A percentile compares a stretch with the other conserved stretches of the same genome.
These are phyloP conservation scores for Rhododendron vialii DNA, from an alignment of 148 eudicot species.

Conservation along the genomic window DNA sequence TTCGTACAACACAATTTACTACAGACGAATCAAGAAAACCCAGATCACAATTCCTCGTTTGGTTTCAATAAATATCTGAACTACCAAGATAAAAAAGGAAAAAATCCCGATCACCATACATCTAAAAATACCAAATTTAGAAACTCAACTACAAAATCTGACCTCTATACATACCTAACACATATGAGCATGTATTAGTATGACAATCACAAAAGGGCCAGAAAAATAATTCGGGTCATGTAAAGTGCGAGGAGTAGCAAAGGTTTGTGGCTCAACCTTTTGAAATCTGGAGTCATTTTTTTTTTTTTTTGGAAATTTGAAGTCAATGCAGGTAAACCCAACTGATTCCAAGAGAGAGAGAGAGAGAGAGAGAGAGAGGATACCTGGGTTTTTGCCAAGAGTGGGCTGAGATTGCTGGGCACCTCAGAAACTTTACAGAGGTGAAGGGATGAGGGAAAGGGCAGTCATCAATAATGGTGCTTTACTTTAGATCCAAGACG, in stretches of 20 bases:
- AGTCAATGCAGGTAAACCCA: neutral
- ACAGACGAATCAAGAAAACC: neutral
- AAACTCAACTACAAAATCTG: neutral
- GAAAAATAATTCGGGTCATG: neutral
- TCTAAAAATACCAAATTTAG: neutral
- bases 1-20: neutral
- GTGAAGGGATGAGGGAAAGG: neutral
- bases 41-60: neutral
- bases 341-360: neutral
- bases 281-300: neutral
- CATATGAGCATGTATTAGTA: neutral
- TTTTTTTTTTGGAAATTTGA: neutral
- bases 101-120: neutral
- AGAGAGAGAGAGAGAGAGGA: neutral
- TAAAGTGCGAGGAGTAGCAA: neutral
- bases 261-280: too few relatives aligned
- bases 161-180: neutral
- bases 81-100: neutral
- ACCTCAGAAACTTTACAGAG: neutral
- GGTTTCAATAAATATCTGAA: neutral
- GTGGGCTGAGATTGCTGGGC: neutral
- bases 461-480: neutral
- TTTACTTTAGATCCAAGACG: conserved; percentile 18
- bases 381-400: conserved; percentile 5
- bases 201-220: neutral